Conservation (phyloP, 2,329 filamentous ascomycete genomes). For the Penicillium sp. region DNA sequence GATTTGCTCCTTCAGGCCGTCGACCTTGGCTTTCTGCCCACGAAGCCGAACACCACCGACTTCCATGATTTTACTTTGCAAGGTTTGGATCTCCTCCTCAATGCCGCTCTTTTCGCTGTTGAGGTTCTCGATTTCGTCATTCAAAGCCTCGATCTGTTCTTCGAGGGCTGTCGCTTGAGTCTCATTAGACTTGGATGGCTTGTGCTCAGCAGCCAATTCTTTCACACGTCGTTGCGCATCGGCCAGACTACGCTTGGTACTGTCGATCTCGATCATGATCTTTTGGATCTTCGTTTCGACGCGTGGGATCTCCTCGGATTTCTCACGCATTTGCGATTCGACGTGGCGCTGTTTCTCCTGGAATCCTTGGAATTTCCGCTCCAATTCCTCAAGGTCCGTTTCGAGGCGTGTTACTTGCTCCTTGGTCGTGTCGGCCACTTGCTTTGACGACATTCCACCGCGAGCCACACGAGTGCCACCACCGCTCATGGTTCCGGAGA, state of each 20-base stretch:
- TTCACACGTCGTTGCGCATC: slow-evolving; percentile 80
- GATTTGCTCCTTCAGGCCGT: slow-evolving; percentile 81
- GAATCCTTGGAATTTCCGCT: slow-evolving; percentile 75
- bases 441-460: slow-evolving; percentile 94
- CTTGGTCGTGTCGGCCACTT: slow-evolving; percentile 76
- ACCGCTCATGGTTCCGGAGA: slow-evolving; percentile 97
- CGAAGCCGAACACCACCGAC: slow-evolving; percentile 90
- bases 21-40: slow-evolving; percentile 83
- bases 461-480: slow-evolving; percentile 85
- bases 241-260: slow-evolving; percentile 71
- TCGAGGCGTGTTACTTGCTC: slow-evolving; percentile 87
- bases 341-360: slow-evolving; percentile 78
- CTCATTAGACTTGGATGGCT: slow-evolving; percentile 74
- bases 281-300: slow-evolving; percentile 91
- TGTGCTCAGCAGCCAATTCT: slow-evolving; percentile 74
- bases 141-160: slow-evolving; percentile 68
- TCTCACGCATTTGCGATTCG: slow-evolving; percentile 64
- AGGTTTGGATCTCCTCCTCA: slow-evolving; percentile 83
- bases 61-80: slow-evolving; percentile 98
- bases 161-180: slow-evolving; percentile 65
- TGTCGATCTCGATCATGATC: slow-evolving; percentile 79
- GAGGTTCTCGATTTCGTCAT: slow-evolving; percentile 72
- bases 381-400: slow-evolving; percentile 74
- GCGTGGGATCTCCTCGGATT: slow-evolving; percentile 72
- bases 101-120: slow-evolving; percentile 80